Percentiles rank a stretch among this genome's conserved stretches.
phyloP scores from a whole-genome alignment of 345 rosid genomes.

The Linum tenue region DNA sequence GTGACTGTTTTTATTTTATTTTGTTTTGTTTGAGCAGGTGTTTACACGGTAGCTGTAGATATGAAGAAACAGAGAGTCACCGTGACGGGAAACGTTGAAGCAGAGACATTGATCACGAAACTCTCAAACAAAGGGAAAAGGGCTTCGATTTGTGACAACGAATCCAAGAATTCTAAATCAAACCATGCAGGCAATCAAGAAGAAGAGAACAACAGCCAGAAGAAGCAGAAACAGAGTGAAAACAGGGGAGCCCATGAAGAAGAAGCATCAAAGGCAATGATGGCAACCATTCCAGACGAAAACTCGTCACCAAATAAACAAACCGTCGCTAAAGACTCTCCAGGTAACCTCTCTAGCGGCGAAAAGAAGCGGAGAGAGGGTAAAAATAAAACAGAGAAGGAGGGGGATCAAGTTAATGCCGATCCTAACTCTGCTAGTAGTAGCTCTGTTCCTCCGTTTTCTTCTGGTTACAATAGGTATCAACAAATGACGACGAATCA shows the following conservation, averaged over 20 bases:
- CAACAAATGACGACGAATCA: too few relatives aligned
- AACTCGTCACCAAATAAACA: background rate
- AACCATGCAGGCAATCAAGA: background rate
- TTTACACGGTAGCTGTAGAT: conserved; percentile 17
- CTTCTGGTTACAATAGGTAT: too few relatives aligned
- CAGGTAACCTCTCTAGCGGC: background rate
- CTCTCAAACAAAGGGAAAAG: conserved; percentile 16
- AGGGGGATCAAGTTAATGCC: too few relatives aligned
- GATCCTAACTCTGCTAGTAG: too few relatives aligned
- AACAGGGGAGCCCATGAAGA: background rate
- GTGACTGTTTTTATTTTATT: background rate
- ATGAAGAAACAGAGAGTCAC: conserved; percentile 16
- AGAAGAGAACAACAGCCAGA: background rate
- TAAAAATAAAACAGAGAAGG: too few relatives aligned
- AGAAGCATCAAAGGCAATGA: too few relatives aligned
- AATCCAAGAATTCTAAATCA: background rate
- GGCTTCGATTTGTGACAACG: conserved; percentile 13
- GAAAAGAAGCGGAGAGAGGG: too few relatives aligned
- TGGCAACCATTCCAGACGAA: too few relatives aligned
- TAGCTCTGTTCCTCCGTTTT: too few relatives aligned
- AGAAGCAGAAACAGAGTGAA: background rate
- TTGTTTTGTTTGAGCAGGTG: conserved; percentile 8
- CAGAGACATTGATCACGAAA: conserved; percentile 18
- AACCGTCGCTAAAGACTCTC: background rate
- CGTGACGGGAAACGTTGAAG: conserved; percentile 19